Conservation (phyloP, 306 rosid species). For the Vigna hirtella region DNA sequence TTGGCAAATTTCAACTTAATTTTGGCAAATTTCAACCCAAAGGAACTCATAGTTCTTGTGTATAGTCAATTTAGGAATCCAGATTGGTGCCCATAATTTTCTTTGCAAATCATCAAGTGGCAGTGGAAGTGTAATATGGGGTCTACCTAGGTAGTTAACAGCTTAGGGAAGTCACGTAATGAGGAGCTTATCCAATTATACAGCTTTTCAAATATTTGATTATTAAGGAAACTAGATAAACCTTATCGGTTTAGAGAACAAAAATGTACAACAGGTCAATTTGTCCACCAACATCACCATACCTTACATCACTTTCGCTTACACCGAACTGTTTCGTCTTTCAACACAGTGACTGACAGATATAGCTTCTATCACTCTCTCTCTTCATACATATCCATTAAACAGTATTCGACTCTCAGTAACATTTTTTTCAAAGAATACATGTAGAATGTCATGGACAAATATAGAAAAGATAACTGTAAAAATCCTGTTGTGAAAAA, state of each 20-base stretch:
- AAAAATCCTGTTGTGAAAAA: neutral
- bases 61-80: neutral
- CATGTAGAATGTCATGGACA: neutral
- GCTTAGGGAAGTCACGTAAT: neutral
- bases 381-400: conserved; percentile 42
- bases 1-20: neutral
- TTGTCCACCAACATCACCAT: conserved; percentile 45
- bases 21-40: neutral
- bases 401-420: neutral
- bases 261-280: conserved; percentile 41
- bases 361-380: neutral
- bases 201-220: conserved; percentile 13
- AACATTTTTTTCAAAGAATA: neutral
- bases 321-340: conserved; percentile 37
- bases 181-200: neutral
- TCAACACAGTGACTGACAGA: conserved; percentile 15
- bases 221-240: conserved; percentile 36
- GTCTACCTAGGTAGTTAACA: neutral
- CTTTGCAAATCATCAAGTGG: neutral
- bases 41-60: neutral
- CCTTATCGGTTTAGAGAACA: conserved; percentile 39
- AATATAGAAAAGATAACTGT: neutral
- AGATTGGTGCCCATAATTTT: neutral
- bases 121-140: conserved; percentile 2
- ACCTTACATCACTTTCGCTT: conserved; percentile 48